Evolutionary conservation across 495 filamentous ascomycete species (phyloP).

Genomic region (Evansstolkia leycettana): DNA sequence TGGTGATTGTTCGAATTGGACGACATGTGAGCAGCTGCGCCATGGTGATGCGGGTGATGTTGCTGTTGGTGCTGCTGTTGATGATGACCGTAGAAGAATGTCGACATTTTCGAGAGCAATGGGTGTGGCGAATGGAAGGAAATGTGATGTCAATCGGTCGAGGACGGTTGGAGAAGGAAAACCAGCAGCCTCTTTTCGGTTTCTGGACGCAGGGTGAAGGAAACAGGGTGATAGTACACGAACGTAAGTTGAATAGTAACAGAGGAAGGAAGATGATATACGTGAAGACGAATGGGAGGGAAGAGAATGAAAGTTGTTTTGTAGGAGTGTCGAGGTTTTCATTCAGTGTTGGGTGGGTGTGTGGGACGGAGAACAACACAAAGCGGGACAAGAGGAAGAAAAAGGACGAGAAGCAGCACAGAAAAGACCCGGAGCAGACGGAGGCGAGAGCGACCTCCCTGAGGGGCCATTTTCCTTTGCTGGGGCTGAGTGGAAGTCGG

Average conservation of each 20-base stretch:
- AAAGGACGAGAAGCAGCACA: constrained; percentile 6
- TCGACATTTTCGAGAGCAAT: constrained; percentile 48
- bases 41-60: constrained; percentile 37
- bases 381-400: constrained; percentile 15
- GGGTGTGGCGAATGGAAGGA: not conserved
- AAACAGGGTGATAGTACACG: not conserved
- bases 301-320: constrained; percentile 3
- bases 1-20: constrained; percentile 62
- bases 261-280: constrained; percentile 2
- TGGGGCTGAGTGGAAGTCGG: constrained; percentile 5
- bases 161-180: not conserved
- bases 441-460: constrained; percentile 12
- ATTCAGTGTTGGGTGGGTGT: constrained; percentile 2
- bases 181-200: not conserved
- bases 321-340: too few species aligned
- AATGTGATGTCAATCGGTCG: constrained; percentile 8
- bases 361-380: constrained; percentile 15
- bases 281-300: constrained; percentile 16
- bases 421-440: constrained; percentile 6
- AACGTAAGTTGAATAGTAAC: constrained; percentile 7
- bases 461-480: constrained; percentile 2
- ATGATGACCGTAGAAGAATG: constrained; percentile 58
- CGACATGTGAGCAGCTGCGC: constrained; percentile 30
- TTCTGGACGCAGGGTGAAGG: not conserved
- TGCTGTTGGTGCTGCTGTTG: constrained; percentile 49